Evolutionary conservation across 768 basidiomycete species (phyloP).

Genomic region (Agaricus sinodeliciosus): DNA sequence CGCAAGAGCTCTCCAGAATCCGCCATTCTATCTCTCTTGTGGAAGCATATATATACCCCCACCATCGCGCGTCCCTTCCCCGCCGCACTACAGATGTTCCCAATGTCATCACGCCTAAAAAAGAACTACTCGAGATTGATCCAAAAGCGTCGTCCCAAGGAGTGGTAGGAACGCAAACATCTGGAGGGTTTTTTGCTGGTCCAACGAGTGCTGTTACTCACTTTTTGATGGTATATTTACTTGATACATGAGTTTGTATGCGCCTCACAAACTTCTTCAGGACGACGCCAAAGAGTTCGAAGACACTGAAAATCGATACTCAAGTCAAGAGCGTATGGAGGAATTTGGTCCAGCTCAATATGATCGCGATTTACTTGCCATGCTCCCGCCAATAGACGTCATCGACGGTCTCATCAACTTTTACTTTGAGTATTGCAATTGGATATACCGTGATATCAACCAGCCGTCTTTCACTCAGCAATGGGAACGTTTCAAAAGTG

Average conservation of each 20-base stretch:
- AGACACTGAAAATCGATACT: constrained; percentile 45
- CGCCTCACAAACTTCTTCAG: constrained; percentile 19
- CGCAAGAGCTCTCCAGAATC: constrained; percentile 59
- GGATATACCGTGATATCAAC: constrained; percentile 80
- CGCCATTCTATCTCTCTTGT: constrained; percentile 64
- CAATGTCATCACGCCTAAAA: constrained; percentile 40
- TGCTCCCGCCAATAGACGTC: constrained; percentile 58
- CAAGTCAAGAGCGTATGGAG: constrained; percentile 45
- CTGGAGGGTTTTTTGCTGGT: constrained; percentile 72
- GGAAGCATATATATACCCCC: constrained; percentile 51
- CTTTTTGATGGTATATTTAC: constrained; percentile 47
- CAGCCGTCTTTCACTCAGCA: constrained; percentile 50
- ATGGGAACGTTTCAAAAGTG: constrained; percentile 72
- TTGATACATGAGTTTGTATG: not conserved
- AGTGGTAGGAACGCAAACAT: constrained; percentile 57
- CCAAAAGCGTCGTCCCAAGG: constrained; percentile 52
- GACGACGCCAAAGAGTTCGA: constrained; percentile 43
- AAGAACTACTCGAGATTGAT: constrained; percentile 43
- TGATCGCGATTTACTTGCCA: constrained; percentile 65
- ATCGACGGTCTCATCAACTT: constrained; percentile 69
- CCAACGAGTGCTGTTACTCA: constrained; percentile 71
- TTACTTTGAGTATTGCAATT: constrained; percentile 85
- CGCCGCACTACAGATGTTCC: constrained; percentile 31
- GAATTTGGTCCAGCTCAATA: constrained; percentile 47
- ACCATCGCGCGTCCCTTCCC: constrained; percentile 28